Evolutionary conservation across 1,284 basidiomycete genomes (phyloP).

Genomic region (Ceratobasidium sp.): DNA sequence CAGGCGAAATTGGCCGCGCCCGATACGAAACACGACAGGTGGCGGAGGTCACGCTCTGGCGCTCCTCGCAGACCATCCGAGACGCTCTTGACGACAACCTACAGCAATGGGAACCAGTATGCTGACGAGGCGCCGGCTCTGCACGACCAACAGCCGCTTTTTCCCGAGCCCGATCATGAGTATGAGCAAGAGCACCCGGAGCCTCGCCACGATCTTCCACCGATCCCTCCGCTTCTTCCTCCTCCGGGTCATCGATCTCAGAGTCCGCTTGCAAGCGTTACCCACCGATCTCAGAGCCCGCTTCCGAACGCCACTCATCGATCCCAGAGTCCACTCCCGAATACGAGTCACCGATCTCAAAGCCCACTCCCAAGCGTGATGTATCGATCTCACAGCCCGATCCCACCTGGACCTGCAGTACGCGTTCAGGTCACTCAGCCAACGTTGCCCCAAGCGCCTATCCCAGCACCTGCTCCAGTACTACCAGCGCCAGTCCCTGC

Average conservation of each 20-base stretch:
- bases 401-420: neutral
- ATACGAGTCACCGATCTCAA: neutral
- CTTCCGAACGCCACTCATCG: constrained; percentile 11
- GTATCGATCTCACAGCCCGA: neutral
- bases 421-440: neutral
- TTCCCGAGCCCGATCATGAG: constrained; percentile 6
- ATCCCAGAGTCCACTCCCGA: neutral
- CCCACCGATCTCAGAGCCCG: constrained; percentile 18
- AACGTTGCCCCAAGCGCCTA: neutral
- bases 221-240: neutral
- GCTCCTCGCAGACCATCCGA: constrained; percentile 32
- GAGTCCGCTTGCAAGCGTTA: neutral
- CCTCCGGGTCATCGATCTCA: neutral
- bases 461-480: neutral
- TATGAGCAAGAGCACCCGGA: neutral
- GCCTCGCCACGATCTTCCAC: neutral
- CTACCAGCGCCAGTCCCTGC: neutral
- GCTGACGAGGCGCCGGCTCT: constrained; percentile 17
- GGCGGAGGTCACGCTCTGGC: constrained; percentile 33
- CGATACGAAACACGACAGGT: constrained; percentile 22
- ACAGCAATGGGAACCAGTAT: constrained; percentile 22
- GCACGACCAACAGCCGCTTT: neutral
- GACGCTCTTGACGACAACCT: constrained; percentile 17
- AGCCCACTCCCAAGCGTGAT: neutral
- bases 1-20: constrained; percentile 5